Evolutionary conservation across 2,329 filamentous ascomycete genomes (phyloP).

Genomic region (Myriosclerotinia duriaeana): DNA sequence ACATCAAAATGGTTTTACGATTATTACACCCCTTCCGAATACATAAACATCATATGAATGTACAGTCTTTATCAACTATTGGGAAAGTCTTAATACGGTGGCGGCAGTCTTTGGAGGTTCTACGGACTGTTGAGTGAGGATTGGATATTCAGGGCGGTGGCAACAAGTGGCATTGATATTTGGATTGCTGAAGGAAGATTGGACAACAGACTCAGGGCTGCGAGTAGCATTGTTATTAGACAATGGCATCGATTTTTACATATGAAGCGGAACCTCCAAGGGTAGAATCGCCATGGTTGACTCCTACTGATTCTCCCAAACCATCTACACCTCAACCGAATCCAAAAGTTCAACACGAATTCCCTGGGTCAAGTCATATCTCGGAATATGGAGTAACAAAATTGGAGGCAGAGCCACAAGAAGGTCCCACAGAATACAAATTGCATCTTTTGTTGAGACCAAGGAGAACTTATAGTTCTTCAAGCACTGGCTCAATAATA

Average conservation of each 20-base stretch:
- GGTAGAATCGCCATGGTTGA: slow-evolving; percentile 88
- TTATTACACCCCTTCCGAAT: slow-evolving; percentile 43
- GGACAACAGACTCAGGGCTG: not conserved
- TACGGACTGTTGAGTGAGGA: not conserved
- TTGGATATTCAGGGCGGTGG: not conserved
- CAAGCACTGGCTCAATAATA: slow-evolving; percentile 62
- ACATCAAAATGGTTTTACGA: slow-evolving; percentile 51
- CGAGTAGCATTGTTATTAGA: not conserved
- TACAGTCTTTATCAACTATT: slow-evolving; percentile 45
- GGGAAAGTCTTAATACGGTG: slow-evolving; percentile 28
- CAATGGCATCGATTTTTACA: slow-evolving; percentile 93
- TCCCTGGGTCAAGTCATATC: slow-evolving; percentile 46
- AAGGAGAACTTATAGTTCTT: slow-evolving; percentile 68
- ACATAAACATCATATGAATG: slow-evolving; percentile 52
- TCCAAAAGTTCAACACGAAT: slow-evolving; percentile 8
- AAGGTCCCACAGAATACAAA: slow-evolving; percentile 96
- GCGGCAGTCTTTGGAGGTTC: slow-evolving; percentile 24
- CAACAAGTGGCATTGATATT: not conserved
- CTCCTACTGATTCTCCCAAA: slow-evolving; percentile 46
- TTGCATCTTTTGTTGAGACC: slow-evolving; percentile 82
- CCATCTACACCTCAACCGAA: slow-evolving; percentile 34
- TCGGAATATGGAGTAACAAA: slow-evolving; percentile 68
- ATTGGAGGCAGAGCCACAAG: slow-evolving; percentile 85
- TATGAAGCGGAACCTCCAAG: slow-evolving; percentile 85
- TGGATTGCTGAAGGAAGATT: not conserved